Evolutionary conservation across 2,329 filamentous ascomycete genomes (phyloP).

Genomic region (Epichloe festucae): DNA sequence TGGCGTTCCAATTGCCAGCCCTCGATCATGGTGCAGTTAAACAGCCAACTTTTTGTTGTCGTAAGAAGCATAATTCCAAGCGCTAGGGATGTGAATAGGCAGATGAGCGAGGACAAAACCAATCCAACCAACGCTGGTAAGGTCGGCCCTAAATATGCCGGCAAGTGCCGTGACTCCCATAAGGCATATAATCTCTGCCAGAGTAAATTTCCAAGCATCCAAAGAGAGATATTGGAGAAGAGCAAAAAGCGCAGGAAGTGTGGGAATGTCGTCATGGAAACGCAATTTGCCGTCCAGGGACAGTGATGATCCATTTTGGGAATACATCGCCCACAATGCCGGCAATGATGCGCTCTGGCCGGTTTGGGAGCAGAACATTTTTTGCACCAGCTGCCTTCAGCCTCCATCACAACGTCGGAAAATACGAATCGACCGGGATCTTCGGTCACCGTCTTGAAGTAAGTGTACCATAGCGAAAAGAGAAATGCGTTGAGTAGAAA

Average conservation of each 20-base stretch:
- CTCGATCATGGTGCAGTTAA: conserved; percentile 73
- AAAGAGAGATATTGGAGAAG: conserved; percentile 54
- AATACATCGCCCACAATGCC: conserved; percentile 59
- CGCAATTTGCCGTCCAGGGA: conserved; percentile 74
- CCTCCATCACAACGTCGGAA: conserved; percentile 21
- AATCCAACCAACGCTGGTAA: conserved; percentile 46
- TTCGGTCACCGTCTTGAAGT: conserved; percentile 46
- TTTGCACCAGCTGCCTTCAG: conserved; percentile 49
- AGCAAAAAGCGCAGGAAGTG: conserved; percentile 75
- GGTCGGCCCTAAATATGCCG: conserved; percentile 61
- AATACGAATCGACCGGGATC: conserved; percentile 44
- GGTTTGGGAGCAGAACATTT: conserved; percentile 67
- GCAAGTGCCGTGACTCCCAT: conserved; percentile 53
- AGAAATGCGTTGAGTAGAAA: conserved; percentile 55
- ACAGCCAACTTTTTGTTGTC: conserved; percentile 44
- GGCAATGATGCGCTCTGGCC: conserved; percentile 69
- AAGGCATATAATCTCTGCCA: conserved; percentile 43
- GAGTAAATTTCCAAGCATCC: conserved; percentile 48
- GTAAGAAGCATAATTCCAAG: conserved; percentile 53
- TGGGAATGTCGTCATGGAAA: conserved; percentile 69
- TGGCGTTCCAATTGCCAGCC: conserved; percentile 60
- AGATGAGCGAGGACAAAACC: conserved; percentile 44
- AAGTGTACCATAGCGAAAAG: conserved; percentile 53
- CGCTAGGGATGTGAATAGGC: conserved; percentile 45
- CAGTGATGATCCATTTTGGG: conserved; percentile 82